Evolutionary conservation across 768 basidiomycete genomes (phyloP).

Genomic region (Rhizopogon roseolus): DNA sequence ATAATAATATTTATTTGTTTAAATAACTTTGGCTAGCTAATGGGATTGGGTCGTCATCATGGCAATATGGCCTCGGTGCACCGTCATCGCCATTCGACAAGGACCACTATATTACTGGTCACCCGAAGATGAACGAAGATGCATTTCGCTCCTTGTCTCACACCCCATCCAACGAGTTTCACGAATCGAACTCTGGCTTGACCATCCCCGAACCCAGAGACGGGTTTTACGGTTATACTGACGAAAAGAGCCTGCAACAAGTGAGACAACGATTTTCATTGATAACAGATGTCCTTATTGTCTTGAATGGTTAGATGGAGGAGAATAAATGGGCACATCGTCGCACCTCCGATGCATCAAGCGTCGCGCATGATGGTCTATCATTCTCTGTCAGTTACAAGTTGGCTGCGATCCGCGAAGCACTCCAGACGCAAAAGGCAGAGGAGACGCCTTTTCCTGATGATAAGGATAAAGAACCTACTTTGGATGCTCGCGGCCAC

Average conservation of each 20-base stretch:
- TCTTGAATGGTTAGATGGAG: conserved; percentile 49
- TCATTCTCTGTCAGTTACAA: conserved; percentile 37
- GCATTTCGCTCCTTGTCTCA: not conserved
- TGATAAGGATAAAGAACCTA: conserved; percentile 32
- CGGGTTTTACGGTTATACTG: conserved; percentile 75
- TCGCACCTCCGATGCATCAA: conserved; percentile 49
- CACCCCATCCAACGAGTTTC: conserved; percentile 1
- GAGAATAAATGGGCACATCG: conserved; percentile 69
- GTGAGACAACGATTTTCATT: conserved; percentile 35
- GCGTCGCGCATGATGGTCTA: conserved; percentile 10
- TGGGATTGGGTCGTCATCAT: no score
- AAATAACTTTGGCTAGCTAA: conserved; percentile 1
- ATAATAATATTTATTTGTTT: conserved; percentile 4
- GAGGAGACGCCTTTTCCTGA: conserved; percentile 22
- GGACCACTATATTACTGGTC: not conserved
- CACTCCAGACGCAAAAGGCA: conserved; percentile 15
- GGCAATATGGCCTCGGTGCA: not conserved
- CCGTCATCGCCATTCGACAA: not conserved
- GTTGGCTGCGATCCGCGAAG: conserved; percentile 29
- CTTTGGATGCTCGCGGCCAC: conserved; percentile 26
- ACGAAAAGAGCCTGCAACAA: conserved; percentile 73
- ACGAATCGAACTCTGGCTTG: conserved; percentile 26
- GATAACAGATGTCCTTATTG: conserved; percentile 1
- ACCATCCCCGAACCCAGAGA: conserved; percentile 51
- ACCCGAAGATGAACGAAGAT: conserved; percentile 1